Percentiles rank a stretch among this genome's conserved stretches.
phyloP scores from a whole-genome alignment of 2,329 filamentous ascomycete genomes.

The Daldinia eschscholtzii region DNA sequence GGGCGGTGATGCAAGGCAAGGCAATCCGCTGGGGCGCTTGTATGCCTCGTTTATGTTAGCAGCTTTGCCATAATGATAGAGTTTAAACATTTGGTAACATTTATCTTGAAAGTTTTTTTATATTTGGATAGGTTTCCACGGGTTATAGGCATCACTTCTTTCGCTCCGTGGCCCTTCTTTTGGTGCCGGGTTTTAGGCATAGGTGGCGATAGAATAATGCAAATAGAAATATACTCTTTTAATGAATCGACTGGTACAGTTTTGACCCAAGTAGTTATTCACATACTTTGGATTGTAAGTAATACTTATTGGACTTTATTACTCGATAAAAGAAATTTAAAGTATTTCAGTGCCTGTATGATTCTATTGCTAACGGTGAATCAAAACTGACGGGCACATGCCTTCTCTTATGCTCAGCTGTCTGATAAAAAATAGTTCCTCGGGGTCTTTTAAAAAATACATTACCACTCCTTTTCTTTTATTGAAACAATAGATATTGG shows the following conservation, averaged over 20 bases:
- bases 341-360: no score
- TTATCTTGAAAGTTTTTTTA: not conserved
- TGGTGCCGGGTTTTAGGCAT: not conserved
- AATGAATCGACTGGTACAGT: not conserved
- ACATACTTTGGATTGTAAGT: no score
- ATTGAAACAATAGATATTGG: no score
- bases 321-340: no score
- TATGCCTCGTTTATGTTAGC: not conserved
- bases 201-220: not conserved
- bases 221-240: not conserved
- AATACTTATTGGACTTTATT: no score
- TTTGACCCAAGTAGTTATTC: no score
- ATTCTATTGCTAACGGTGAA: no score
- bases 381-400: no score
- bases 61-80: not conserved
- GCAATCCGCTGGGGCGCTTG: slow-evolving; percentile 2
- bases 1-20: not conserved
- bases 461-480: no score
- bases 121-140: not conserved
- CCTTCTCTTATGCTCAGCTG: no score
- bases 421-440: no score
- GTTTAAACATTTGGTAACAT: not conserved
- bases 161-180: not conserved
- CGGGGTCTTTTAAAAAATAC: no score
- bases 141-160: not conserved